These are phyloP conservation scores for Alternaria gansuensis DNA, from an alignment of 2,329 filamentous ascomycete genomes.

Conservation along the genomic window DNA sequence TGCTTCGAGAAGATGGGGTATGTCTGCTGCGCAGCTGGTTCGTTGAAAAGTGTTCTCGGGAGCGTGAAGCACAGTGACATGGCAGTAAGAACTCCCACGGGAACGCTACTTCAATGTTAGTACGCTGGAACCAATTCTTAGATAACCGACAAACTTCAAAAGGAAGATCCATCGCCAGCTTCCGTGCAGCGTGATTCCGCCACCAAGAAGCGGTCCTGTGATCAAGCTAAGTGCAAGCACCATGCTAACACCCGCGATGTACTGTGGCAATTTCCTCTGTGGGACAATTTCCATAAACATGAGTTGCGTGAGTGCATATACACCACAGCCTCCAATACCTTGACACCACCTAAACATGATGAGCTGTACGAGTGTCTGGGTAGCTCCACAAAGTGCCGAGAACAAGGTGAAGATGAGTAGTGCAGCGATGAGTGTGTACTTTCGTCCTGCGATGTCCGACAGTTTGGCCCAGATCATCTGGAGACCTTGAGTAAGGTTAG, in stretches of 20 bases:
- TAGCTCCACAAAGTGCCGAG: constrained; percentile 45
- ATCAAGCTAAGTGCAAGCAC: constrained; percentile 21
- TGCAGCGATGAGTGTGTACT: constrained; percentile 4
- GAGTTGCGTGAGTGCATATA: constrained; percentile 41
- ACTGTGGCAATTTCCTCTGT: constrained; percentile 15
- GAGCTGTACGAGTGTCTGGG: constrained; percentile 42
- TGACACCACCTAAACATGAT: constrained; percentile 49
- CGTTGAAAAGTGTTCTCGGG: constrained; percentile 12
- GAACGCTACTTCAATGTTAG: constrained; percentile 22
- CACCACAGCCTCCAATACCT: constrained; percentile 47
- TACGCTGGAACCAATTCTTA: not conserved
- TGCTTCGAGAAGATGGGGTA: constrained; percentile 3
- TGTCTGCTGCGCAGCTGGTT: constrained; percentile 12
- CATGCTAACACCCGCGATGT: constrained; percentile 15
- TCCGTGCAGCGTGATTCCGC: constrained; percentile 13
- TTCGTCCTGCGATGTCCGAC: constrained; percentile 23
- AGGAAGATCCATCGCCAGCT: constrained; percentile 35
- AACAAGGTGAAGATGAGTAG: constrained; percentile 41
- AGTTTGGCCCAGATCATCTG: constrained; percentile 15
- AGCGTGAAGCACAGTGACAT: constrained; percentile 10
- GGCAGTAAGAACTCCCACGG: constrained; percentile 10
- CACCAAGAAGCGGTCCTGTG: constrained; percentile 27
- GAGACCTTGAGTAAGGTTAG: not conserved
- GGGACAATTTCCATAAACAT: constrained; percentile 44
- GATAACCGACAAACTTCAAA: constrained; percentile 25